These are phyloP conservation scores for Phytophthora pinifolia DNA, from an alignment of 352 stramenopile genomes.

Conservation along the genomic window DNA sequence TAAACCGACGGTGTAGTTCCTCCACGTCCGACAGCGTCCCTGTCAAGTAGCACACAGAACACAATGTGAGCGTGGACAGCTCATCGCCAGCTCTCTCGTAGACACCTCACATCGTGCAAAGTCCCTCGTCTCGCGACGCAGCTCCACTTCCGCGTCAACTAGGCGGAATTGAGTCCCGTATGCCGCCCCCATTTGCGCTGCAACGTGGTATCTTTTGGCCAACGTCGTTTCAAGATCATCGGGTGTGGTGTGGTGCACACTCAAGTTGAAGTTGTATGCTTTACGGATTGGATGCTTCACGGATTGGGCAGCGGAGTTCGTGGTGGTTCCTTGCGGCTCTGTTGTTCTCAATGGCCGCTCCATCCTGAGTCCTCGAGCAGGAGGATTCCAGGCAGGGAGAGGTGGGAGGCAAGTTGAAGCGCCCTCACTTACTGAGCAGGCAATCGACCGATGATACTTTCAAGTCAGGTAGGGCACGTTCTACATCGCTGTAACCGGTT, in stretches of 20 bases:
- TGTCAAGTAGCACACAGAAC: constrained; percentile 12
- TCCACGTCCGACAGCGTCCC: constrained; percentile 70
- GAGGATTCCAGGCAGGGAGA: too few relatives aligned
- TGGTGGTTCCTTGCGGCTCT: not conserved
- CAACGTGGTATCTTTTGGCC: constrained; percentile 8
- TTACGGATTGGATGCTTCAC: too few relatives aligned
- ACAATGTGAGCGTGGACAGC: not conserved
- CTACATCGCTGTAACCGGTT: constrained; percentile 2
- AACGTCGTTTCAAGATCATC: constrained; percentile 22
- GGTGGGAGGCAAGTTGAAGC: too few relatives aligned
- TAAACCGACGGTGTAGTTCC: constrained; percentile 61
- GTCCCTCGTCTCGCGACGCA: constrained; percentile 73
- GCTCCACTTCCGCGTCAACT: constrained; percentile 61
- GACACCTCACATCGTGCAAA: constrained; percentile 65
- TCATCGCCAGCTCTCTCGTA: not conserved
- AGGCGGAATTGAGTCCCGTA: constrained; percentile 52
- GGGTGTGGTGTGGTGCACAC: constrained; percentile 16
- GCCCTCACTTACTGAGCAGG: too few relatives aligned
- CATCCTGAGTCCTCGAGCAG: too few relatives aligned
- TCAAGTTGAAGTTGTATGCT: constrained; percentile 24
- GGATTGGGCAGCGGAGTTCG: constrained; percentile 1
- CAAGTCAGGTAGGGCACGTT: constrained; percentile 2
- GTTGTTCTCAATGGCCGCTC: not conserved
- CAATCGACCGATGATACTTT: constrained; percentile 1
- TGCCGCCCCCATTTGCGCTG: constrained; percentile 44